phyloP scores from a whole-genome alignment of 1,284 basidiomycete genomes.

The Cutaneotrichosporon curvatum region DNA sequence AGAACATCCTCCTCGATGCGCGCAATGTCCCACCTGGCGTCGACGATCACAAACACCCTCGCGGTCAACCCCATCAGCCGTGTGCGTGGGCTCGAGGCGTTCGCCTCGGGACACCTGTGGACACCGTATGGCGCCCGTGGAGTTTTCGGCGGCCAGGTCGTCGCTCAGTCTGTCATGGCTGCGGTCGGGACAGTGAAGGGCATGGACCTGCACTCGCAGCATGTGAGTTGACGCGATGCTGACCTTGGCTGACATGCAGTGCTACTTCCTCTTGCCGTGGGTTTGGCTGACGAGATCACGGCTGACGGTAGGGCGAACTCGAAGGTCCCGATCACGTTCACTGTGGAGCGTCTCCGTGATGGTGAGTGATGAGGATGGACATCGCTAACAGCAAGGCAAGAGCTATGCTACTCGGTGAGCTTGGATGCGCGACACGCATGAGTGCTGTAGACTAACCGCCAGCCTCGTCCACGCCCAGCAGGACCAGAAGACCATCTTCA shows the following conservation, averaged over 20 bases:
- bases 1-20: neutral
- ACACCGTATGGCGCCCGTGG: constrained; percentile 61
- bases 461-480: constrained; percentile 70
- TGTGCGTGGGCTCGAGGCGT: constrained; percentile 37
- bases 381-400: constrained; percentile 2
- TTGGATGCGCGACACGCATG: neutral
- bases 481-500: constrained; percentile 67
- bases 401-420: constrained; percentile 27
- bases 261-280: constrained; percentile 43
- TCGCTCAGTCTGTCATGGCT: constrained; percentile 74
- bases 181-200: constrained; percentile 67
- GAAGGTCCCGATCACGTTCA: constrained; percentile 70
- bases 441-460: constrained; percentile 51
- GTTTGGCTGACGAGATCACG: neutral
- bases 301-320: constrained; percentile 57
- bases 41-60: constrained; percentile 14
- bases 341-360: constrained; percentile 76
- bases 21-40: constrained; percentile 12
- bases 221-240: constrained; percentile 53
- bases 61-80: constrained; percentile 9
- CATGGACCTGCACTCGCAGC: constrained; percentile 54
- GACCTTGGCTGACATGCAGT: constrained; percentile 14
- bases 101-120: constrained; percentile 66
- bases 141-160: constrained; percentile 80
- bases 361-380: constrained; percentile 25